Evolutionary conservation across 2,329 filamentous ascomycete genomes (phyloP).

Genomic region (Keithomyces neogunnii): DNA sequence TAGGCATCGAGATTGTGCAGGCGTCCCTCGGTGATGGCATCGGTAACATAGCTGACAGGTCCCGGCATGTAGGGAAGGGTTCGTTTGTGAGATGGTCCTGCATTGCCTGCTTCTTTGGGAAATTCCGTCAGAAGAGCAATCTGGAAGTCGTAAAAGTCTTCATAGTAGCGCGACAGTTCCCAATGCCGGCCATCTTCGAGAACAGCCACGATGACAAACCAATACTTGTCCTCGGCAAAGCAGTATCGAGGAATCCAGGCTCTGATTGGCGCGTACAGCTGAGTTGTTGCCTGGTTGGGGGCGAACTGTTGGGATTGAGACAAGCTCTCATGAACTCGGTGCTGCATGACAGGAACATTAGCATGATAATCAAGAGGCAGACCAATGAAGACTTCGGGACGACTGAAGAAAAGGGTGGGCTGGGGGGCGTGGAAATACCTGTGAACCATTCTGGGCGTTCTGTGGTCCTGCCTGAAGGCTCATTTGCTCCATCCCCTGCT

Average conservation of each 20-base stretch:
- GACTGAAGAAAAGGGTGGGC: background rate
- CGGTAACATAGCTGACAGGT: conserved; percentile 95
- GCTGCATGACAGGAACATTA: background rate
- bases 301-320: conserved; percentile 27
- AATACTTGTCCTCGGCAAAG: conserved; percentile 96
- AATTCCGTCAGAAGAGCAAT: conserved; percentile 90
- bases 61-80: conserved; percentile 96
- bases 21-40: conserved; percentile 88
- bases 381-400: background rate
- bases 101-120: conserved; percentile 85
- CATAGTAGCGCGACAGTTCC: conserved; percentile 91
- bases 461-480: conserved; percentile 47
- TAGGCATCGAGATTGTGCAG: conserved; percentile 92
- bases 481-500: conserved; percentile 69
- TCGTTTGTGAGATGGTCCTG: conserved; percentile 60
- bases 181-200: conserved; percentile 87
- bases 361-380: background rate
- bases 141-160: conserved; percentile 98
- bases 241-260: conserved; percentile 89
- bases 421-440: conserved; percentile 13
- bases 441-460: conserved; percentile 13
- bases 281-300: conserved; percentile 35
- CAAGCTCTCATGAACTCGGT: conserved; percentile 18
- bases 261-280: conserved; percentile 66
- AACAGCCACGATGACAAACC: conserved; percentile 91